phyloP scores from a whole-genome alignment of 129 eudicot species.

The Cynara cardunculus region DNA sequence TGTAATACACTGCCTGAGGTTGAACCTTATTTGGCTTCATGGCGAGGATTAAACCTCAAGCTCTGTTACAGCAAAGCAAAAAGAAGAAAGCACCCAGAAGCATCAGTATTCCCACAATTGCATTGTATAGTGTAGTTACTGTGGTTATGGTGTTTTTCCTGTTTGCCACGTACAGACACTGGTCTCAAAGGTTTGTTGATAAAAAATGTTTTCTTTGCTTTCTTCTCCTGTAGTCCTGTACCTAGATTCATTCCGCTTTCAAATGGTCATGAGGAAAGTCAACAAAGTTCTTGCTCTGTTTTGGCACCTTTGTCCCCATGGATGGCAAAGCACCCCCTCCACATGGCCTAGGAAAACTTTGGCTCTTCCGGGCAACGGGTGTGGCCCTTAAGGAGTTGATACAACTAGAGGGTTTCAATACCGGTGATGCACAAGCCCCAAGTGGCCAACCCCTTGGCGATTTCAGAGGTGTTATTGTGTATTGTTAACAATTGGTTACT shows the following conservation, averaged over 20 bases:
- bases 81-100: constrained; percentile 95
- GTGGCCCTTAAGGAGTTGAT: not conserved
- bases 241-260: not conserved
- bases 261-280: not conserved
- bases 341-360: not conserved
- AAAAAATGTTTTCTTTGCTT: not conserved
- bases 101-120: constrained; percentile 57
- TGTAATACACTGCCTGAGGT: not conserved
- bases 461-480: not conserved
- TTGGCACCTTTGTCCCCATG: not conserved
- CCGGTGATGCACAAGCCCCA: not conserved
- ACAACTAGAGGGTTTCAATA: not conserved
- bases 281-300: not conserved
- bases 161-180: constrained; percentile 70
- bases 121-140: constrained; percentile 49
- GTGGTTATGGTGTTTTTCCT: constrained; percentile 69
- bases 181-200: constrained; percentile 69
- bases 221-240: not conserved
- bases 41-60: constrained; percentile 98
- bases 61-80: constrained; percentile 94
- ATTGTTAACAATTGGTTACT: not conserved
- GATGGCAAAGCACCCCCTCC: not conserved
- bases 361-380: not conserved
- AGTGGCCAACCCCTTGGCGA: not conserved
- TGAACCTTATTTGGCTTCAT: constrained; percentile 34